phyloP scores from a whole-genome alignment of 805 yeast genomes.

The Torulaspora delbrueckii region DNA sequence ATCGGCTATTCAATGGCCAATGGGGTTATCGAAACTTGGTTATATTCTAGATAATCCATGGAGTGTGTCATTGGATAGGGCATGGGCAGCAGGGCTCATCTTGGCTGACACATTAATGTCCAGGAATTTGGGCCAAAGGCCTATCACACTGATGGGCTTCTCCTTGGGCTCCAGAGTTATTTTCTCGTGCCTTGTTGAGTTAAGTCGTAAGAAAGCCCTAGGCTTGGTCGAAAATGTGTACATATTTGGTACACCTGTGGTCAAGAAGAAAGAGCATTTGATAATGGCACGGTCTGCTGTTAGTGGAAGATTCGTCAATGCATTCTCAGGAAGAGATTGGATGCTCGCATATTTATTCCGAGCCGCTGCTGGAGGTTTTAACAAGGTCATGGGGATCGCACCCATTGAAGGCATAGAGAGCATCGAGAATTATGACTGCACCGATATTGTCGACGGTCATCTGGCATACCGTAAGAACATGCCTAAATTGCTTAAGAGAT shows the following conservation, averaged over 20 bases:
- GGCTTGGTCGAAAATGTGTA: slow-evolving; percentile 88
- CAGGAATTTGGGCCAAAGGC: slow-evolving; percentile 86
- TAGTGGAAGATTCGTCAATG: slow-evolving; percentile 84
- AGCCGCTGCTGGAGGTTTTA: slow-evolving; percentile 92
- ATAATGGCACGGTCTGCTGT: slow-evolving; percentile 78
- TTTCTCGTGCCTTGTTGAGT: slow-evolving; percentile 80
- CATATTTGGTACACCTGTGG: slow-evolving; percentile 83
- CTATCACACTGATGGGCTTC: slow-evolving; percentile 88
- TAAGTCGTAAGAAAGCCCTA: slow-evolving; percentile 77
- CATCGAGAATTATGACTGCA: slow-evolving; percentile 82
- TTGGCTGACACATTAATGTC: slow-evolving; percentile 86
- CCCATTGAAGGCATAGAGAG: slow-evolving; percentile 60
- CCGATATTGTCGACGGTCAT: slow-evolving; percentile 86
- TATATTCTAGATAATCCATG: slow-evolving; percentile 94
- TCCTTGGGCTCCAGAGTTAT: slow-evolving; percentile 90
- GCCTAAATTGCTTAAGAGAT: slow-evolving; percentile 65
- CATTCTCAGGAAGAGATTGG: slow-evolving; percentile 92
- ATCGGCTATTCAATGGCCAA: slow-evolving; percentile 89
- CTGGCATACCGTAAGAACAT: slow-evolving; percentile 95
- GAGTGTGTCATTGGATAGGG: slow-evolving; percentile 94
- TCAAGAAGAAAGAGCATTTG: slow-evolving; percentile 71
- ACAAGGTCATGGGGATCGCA: slow-evolving; percentile 86
- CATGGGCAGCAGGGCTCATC: slow-evolving; percentile 92
- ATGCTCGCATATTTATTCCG: slow-evolving; percentile 89
- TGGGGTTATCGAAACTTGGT: slow-evolving; percentile 83